Evolutionary conservation across 2,329 filamentous ascomycete genomes (phyloP).

Genomic region (Curvularia verruculosa): DNA sequence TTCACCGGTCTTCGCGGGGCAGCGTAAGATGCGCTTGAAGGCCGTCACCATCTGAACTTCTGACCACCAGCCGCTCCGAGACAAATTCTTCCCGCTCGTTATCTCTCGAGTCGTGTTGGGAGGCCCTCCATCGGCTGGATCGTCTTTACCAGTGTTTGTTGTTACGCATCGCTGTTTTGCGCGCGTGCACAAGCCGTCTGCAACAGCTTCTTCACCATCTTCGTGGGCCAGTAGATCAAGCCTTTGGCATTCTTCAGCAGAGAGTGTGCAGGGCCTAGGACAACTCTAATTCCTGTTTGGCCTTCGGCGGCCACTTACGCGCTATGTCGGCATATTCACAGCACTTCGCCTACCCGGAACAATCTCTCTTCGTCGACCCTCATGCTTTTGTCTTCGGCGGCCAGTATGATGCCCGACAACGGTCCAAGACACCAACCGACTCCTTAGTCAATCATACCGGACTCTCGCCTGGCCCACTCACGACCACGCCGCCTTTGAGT

Average conservation of each 20-base stretch:
- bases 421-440: conserved; percentile 45
- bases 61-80: conserved; percentile 37
- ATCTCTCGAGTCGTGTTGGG: conserved; percentile 39
- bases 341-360: conserved; percentile 28
- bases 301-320: conserved; percentile 28
- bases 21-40: conserved; percentile 37
- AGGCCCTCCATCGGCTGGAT: conserved; percentile 31
- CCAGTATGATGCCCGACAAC: conserved; percentile 31
- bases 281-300: conserved; percentile 27
- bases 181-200: conserved; percentile 27
- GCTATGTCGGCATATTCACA: conserved; percentile 41
- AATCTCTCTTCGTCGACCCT: conserved; percentile 28
- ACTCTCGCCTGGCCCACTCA: conserved; percentile 42
- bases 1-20: conserved; percentile 49
- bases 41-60: conserved; percentile 33
- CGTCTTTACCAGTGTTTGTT: conserved; percentile 27
- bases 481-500: conserved; percentile 41
- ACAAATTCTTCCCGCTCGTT: conserved; percentile 38
- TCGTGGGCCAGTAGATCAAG: conserved; percentile 29
- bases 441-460: conserved; percentile 44
- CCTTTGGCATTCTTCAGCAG: conserved; percentile 29
- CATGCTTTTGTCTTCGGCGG: conserved; percentile 27
- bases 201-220: conserved; percentile 28
- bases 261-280: conserved; percentile 35
- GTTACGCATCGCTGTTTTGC: conserved; percentile 28